These are phyloP conservation scores for Pleurotus giganteus DNA, from an alignment of 768 basidiomycete genomes.

Conservation along the genomic window DNA sequence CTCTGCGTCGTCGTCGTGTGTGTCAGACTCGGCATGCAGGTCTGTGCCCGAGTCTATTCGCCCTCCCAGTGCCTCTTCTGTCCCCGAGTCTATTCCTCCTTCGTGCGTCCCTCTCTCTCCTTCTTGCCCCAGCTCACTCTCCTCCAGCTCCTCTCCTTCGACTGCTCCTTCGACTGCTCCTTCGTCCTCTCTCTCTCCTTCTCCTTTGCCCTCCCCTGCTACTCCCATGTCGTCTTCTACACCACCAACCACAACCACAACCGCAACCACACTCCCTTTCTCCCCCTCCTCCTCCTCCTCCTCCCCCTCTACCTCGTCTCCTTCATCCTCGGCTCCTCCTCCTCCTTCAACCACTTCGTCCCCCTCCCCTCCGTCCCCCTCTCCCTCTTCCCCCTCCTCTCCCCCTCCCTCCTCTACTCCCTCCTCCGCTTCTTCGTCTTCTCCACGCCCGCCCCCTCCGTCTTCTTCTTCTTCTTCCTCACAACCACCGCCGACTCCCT, in stretches of 20 bases:
- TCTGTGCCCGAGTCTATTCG: too few relatives aligned
- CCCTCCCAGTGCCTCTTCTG: too few relatives aligned
- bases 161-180: conserved; percentile 48
- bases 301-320: conserved; percentile 17
- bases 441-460: conserved; percentile 16
- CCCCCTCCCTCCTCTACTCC: conserved; percentile 12
- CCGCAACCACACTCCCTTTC: conserved; percentile 15
- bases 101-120: too few relatives aligned
- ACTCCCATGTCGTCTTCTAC: conserved; percentile 6
- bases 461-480: conserved; percentile 15
- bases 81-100: too few relatives aligned
- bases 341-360: not conserved
- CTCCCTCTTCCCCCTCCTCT: conserved; percentile 2
- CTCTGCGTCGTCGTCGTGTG: too few relatives aligned
- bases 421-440: conserved; percentile 18
- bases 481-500: not conserved
- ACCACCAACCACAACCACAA: conserved; percentile 11
- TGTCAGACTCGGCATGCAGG: too few relatives aligned
- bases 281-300: conserved; percentile 15
- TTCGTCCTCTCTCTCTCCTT: conserved; percentile 28
- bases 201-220: conserved; percentile 18
- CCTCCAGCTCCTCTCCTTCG: conserved; percentile 40
- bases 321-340: conserved; percentile 15
- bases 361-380: not conserved
- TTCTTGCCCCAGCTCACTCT: too few relatives aligned